Percentiles rank a stretch among this genome's conserved stretches.
Evolutionary conservation across 2,329 filamentous ascomycete genomes (phyloP).

Genomic region (Microsporum ferrugineum): DNA sequence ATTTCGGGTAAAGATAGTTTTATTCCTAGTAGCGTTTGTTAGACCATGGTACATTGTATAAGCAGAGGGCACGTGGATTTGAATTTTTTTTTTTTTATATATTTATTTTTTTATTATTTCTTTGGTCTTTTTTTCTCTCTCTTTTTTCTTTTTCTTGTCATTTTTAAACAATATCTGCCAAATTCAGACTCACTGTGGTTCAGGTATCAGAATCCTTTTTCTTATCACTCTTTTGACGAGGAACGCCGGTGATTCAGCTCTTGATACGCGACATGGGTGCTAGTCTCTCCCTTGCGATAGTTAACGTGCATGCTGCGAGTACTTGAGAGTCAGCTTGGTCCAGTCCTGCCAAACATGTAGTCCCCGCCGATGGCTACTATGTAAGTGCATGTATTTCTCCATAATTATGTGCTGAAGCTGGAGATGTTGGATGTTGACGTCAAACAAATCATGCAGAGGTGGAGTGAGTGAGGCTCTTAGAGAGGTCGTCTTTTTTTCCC

Average conservation of each 20-base stretch:
- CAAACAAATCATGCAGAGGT: neutral
- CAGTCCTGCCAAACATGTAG: neutral
- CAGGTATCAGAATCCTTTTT: neutral
- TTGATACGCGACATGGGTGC: neutral
- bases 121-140: neutral
- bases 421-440: neutral
- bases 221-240: neutral
- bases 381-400: neutral
- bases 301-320: constrained; percentile 1
- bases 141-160: neutral
- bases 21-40: neutral
- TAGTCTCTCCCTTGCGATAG: neutral
- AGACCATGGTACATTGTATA: neutral
- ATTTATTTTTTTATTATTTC: neutral
- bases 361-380: neutral
- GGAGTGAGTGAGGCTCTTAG: neutral
- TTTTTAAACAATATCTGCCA: neutral
- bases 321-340: neutral
- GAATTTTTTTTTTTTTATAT: neutral
- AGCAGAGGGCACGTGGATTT: neutral
- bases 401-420: neutral
- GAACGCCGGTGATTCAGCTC: neutral
- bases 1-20: neutral
- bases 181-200: neutral
- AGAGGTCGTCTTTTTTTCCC: neutral